These are phyloP conservation scores for Bocquillonia castaneifolia DNA, from an alignment of 441 rosid species.

Conservation along the genomic window DNA sequence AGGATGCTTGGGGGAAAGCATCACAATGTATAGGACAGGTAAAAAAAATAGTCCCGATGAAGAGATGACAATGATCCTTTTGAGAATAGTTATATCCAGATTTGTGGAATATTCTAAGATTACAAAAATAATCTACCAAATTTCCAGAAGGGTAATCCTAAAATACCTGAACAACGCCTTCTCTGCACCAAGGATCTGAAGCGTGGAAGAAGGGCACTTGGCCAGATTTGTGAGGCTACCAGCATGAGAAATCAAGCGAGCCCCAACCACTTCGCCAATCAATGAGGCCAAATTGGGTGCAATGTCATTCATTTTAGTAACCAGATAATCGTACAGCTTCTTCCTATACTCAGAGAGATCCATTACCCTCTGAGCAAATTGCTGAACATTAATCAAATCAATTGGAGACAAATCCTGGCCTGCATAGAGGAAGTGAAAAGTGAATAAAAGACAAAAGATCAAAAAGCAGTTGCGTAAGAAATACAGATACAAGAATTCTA, in stretches of 20 bases:
- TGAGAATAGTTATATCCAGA: neutral
- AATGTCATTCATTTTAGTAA: constrained; percentile 82
- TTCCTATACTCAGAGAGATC: constrained; percentile 87
- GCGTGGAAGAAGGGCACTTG: constrained; percentile 95
- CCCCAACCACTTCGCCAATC: constrained; percentile 94
- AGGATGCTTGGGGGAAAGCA: neutral
- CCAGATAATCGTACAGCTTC: constrained; percentile 82
- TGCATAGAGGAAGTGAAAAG: constrained; percentile 25
- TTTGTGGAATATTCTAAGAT: neutral
- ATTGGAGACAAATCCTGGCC: constrained; percentile 86
- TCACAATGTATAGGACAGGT: no score
- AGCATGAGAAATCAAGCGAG: constrained; percentile 93
- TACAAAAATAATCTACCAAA: neutral
- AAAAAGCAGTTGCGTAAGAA: neutral
- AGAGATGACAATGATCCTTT: neutral
- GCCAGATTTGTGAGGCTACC: constrained; percentile 99
- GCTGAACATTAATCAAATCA: constrained; percentile 82
- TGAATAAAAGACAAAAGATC: neutral
- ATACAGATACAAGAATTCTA: constrained; percentile 23
- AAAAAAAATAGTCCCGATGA: neutral
- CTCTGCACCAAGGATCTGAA: constrained; percentile 97
- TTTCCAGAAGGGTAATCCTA: neutral
- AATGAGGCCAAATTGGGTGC: constrained; percentile 93
- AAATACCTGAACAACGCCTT: constrained; percentile 89
- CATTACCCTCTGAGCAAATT: constrained; percentile 81